Percentiles rank a stretch among this genome's conserved stretches.
phyloP scores from a whole-genome alignment of 495 filamentous ascomycete species.

The Chaetomium cochliodes region DNA sequence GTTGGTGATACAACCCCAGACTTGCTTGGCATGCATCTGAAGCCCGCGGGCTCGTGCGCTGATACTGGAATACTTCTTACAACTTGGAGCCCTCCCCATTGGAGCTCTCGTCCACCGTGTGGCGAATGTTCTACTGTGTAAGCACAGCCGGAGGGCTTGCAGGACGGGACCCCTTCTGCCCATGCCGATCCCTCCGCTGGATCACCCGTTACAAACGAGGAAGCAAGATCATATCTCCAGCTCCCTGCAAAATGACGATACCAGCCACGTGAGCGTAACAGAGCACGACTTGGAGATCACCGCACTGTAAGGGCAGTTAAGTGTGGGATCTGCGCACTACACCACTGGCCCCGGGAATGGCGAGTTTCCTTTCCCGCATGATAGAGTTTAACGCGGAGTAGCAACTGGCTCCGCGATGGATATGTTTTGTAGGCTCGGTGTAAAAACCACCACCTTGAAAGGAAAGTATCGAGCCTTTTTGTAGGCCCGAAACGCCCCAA shows the following conservation, averaged over 20 bases:
- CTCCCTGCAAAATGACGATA: background rate
- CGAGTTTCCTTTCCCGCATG: background rate
- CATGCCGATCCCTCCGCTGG: background rate
- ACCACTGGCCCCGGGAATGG: too few species aligned
- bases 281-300: background rate
- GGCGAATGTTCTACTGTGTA: background rate
- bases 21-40: slow-evolving; percentile 6
- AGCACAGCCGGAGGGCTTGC: background rate
- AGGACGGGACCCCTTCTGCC: background rate
- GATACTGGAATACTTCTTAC: background rate
- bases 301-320: too few species aligned
- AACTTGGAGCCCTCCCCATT: background rate
- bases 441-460: background rate
- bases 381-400: background rate
- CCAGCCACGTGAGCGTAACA: background rate
- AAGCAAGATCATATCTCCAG: background rate
- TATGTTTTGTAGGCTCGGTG: background rate
- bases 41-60: background rate
- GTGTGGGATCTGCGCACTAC: too few species aligned
- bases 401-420: background rate
- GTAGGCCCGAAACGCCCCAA: background rate
- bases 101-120: background rate
- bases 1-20: background rate
- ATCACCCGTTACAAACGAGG: background rate
- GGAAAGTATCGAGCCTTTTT: background rate